phyloP scores from a whole-genome alignment of 1,284 basidiomycete species.

The Stereum hirsutum region DNA sequence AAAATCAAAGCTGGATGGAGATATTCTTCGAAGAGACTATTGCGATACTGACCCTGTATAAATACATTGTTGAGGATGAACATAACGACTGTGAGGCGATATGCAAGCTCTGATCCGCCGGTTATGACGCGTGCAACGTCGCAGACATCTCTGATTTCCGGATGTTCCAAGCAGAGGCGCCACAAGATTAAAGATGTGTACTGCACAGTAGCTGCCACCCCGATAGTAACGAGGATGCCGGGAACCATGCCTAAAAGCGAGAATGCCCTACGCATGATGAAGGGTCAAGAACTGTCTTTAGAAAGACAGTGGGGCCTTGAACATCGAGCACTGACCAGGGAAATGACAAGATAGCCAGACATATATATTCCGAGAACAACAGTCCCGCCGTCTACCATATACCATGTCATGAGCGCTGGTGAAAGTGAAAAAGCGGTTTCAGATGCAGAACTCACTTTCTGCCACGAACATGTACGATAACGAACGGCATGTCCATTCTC shows the following conservation, averaged over 20 bases:
- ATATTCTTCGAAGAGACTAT: background rate
- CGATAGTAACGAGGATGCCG: slow-evolving; percentile 34
- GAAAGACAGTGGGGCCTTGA: no score
- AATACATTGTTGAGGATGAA: slow-evolving; percentile 43
- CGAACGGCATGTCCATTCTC: slow-evolving; percentile 29
- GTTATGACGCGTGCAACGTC: slow-evolving; percentile 51
- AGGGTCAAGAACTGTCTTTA: slow-evolving; percentile 1
- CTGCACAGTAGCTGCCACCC: slow-evolving; percentile 25
- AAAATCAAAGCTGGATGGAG: background rate
- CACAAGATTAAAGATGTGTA: slow-evolving; percentile 41
- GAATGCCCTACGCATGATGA: slow-evolving; percentile 30
- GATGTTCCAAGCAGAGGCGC: slow-evolving; percentile 51
- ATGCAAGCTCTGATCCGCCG: slow-evolving; percentile 34
- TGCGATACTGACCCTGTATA: slow-evolving; percentile 28
- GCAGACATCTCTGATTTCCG: slow-evolving; percentile 51
- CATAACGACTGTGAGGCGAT: slow-evolving; percentile 35
- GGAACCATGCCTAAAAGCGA: slow-evolving; percentile 48
- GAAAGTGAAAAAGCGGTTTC: background rate
- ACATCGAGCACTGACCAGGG: slow-evolving; percentile 27
- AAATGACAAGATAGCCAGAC: slow-evolving; percentile 41
- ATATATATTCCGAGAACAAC: slow-evolving; percentile 40
- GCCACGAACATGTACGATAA: slow-evolving; percentile 38
- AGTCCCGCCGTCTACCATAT: slow-evolving; percentile 30
- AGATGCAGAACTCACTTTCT: slow-evolving; percentile 36
- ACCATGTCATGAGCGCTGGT: slow-evolving; percentile 12